These are phyloP conservation scores for Yarrowia yakushimensis DNA, from an alignment of 805 yeast genomes.

Conservation along the genomic window DNA sequence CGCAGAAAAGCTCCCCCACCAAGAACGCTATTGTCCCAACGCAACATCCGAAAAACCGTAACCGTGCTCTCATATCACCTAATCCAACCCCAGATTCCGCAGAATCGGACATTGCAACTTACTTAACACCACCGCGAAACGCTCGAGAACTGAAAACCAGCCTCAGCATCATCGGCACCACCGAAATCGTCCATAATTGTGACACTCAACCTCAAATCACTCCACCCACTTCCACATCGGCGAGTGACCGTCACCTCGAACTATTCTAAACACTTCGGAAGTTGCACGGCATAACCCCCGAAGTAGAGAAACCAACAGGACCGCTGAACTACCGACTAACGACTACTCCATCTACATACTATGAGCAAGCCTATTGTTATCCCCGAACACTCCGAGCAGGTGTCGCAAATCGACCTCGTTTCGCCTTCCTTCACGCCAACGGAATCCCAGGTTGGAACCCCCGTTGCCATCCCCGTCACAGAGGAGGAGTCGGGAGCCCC, in stretches of 20 bases:
- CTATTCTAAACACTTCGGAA: slow-evolving; percentile 2
- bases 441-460: slow-evolving; percentile 20
- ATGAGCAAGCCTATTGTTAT: slow-evolving; percentile 18
- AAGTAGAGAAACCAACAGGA: neutral
- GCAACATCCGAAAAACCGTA: slow-evolving; percentile 20
- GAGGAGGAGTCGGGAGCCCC: slow-evolving; percentile 22
- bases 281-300: neutral
- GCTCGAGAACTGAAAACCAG: neutral
- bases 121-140: neutral
- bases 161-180: neutral
- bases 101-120: neutral
- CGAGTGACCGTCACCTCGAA: neutral
- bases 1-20: neutral
- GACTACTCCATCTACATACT: neutral
- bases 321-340: neutral
- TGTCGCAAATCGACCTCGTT: slow-evolving; percentile 9
- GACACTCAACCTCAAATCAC: neutral
- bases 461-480: slow-evolving; percentile 25
- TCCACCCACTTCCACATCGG: neutral
- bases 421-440: slow-evolving; percentile 26
- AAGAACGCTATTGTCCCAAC: slow-evolving; percentile 2
- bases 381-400: neutral
- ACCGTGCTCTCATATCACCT: slow-evolving; percentile 13
- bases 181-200: neutral
- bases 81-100: slow-evolving; percentile 24